Evolutionary conservation across 1,284 basidiomycete species (phyloP), one percentile per base, ranked within the genome.

Genomic region (Boletus smithii): DNA sequence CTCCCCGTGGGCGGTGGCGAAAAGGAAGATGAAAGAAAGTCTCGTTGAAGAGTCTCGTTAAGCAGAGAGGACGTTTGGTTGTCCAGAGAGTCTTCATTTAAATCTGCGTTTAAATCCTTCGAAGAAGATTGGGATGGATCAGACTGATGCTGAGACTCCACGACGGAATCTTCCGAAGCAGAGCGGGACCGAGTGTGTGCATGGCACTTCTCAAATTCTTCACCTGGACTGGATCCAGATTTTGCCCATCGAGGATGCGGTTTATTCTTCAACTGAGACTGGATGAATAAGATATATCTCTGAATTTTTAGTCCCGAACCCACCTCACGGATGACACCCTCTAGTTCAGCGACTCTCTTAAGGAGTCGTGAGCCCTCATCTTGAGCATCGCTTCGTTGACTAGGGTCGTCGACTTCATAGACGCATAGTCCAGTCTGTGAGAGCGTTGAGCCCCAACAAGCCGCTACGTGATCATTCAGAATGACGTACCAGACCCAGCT

Each of bases 381-480:
- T 52, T 75, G 73, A n/a, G 59, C 57, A 44, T 73, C 69, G 11
- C 60, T 57, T 70, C 73, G 68, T 70, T 82, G 73, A 63, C 71
- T 80, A 8, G 83, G 82, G 60, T 91, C 86, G 60, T 90, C 88
- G 4, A 91, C 81, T 63, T 91, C 88, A 58, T 91, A 91, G 9
- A 91, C 83, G 62, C 88, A 91, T 3, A 88, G 73, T 1, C 88
- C 88, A 23, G 87, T 91, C 83, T 88, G 55, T 33, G 37, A 31
- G 32, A 33, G 46, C 24, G 3, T 50, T 53, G 33, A 51, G 41
- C 16, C 27, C 37, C 20, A 45, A 35, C 16, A 34, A 23, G 27
- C 24, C 13, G 23, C 16, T 16, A 39, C 2, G 20, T 41, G 17
- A 46, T 30, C 24, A 37, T 36, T 29, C 26, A 44, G 32, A 39